Percentiles rank a stretch among this genome's conserved stretches.
These are phyloP conservation scores for Rugonectria rugulosa DNA, from an alignment of 2,329 filamentous ascomycete genomes.

Conservation along the genomic window DNA sequence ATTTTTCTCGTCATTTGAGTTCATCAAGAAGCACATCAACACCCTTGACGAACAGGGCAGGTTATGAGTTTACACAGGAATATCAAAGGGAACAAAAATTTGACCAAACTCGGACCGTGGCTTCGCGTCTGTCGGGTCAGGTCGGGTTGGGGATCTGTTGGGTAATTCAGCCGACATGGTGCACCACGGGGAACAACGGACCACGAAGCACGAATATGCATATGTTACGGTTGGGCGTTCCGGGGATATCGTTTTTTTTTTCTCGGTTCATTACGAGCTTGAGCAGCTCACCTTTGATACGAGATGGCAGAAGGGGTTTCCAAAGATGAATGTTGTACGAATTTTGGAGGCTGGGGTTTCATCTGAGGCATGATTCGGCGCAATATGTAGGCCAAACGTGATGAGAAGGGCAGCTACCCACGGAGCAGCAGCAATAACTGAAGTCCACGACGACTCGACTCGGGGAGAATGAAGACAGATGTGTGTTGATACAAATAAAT, in stretches of 20 bases:
- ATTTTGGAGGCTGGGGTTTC: not conserved
- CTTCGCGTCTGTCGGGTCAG: conserved; percentile 5
- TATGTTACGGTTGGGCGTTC: conserved; percentile 39
- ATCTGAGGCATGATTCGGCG: conserved; percentile 1
- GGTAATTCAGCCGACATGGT: conserved; percentile 20
- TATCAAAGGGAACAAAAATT: conserved; percentile 2
- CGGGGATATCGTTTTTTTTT: not conserved
- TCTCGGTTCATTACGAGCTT: not conserved
- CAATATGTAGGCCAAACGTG: conserved; percentile 12
- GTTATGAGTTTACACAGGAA: conserved; percentile 9
- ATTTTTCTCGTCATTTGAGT: conserved; percentile 89
- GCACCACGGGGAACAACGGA: conserved; percentile 21
- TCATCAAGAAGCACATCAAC: conserved; percentile 75
- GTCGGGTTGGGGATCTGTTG: conserved; percentile 14
- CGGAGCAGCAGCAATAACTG: not conserved
- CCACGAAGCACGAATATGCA: conserved; percentile 27
- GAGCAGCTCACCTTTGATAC: not conserved
- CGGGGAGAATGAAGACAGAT: conserved; percentile 58
- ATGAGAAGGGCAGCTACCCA: conserved; percentile 6
- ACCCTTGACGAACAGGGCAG: conserved; percentile 54
- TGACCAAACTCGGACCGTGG: conserved; percentile 15
- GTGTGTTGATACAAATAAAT: conserved; percentile 61
- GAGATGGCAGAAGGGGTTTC: not conserved
- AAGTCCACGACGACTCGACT: not conserved
- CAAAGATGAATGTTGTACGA: conserved; percentile 1